Percentiles rank a stretch among this genome's conserved stretches.
Evolutionary conservation across 2,329 filamentous ascomycete species (phyloP).

Genomic region (Trichoderma sp.): DNA sequence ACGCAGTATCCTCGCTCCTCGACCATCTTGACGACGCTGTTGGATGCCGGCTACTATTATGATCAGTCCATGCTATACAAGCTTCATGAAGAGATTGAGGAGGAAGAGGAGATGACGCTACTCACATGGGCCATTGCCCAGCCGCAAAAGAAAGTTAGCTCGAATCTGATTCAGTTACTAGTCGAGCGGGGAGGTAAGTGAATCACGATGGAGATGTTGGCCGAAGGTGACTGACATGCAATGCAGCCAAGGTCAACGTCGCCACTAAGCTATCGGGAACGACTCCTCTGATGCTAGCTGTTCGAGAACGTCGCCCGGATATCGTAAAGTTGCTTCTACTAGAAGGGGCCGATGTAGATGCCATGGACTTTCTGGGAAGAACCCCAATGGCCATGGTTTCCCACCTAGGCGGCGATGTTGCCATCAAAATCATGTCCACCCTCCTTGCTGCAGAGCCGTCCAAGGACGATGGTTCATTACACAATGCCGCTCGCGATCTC

Average conservation of each 20-base stretch:
- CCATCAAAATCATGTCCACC: slow-evolving; percentile 56
- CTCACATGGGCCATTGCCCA: slow-evolving; percentile 65
- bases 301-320: slow-evolving; percentile 58
- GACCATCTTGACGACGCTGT: slow-evolving; percentile 53
- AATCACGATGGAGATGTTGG: background rate
- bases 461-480: slow-evolving; percentile 66
- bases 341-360: slow-evolving; percentile 62
- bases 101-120: slow-evolving; percentile 58
- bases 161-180: slow-evolving; percentile 58
- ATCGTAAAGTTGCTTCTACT: slow-evolving; percentile 59
- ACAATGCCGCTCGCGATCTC: slow-evolving; percentile 63
- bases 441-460: slow-evolving; percentile 59
- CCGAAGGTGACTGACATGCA: slow-evolving; percentile 29
- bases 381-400: slow-evolving; percentile 65
- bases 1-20: slow-evolving; percentile 58
- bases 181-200: slow-evolving; percentile 49
- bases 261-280: slow-evolving; percentile 54
- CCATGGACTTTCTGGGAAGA: slow-evolving; percentile 57
- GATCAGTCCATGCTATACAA: slow-evolving; percentile 53
- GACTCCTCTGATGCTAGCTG: slow-evolving; percentile 63
- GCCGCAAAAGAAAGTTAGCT: slow-evolving; percentile 64
- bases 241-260: slow-evolving; percentile 58
- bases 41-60: slow-evolving; percentile 62
- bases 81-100: slow-evolving; percentile 50
- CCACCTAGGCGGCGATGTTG: slow-evolving; percentile 54